Evolutionary conservation across 352 stramenopile genomes (phyloP).

Genomic region (Globisporangium megalacanthum): DNA sequence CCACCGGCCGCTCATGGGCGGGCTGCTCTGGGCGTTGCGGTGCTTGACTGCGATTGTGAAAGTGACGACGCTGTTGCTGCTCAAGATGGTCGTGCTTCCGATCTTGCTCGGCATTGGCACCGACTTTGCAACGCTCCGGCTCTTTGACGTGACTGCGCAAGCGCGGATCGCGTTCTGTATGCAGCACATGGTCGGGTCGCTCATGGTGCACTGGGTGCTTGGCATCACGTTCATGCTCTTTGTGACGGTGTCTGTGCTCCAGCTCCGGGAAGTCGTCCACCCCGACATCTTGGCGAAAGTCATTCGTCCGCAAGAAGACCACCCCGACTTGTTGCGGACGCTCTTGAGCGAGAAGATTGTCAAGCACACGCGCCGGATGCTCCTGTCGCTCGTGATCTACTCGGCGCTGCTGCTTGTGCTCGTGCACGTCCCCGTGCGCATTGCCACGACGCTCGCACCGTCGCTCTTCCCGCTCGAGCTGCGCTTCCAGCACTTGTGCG

Average conservation of each 20-base stretch:
- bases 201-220: slow-evolving; percentile 96
- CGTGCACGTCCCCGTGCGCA: slow-evolving; percentile 80
- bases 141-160: slow-evolving; percentile 83
- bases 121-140: slow-evolving; percentile 87
- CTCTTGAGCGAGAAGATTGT: slow-evolving; percentile 91
- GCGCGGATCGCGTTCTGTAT: slow-evolving; percentile 80
- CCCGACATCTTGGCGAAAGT: slow-evolving; percentile 87
- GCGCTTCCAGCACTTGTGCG: slow-evolving; percentile 90
- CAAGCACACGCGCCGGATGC: slow-evolving; percentile 93
- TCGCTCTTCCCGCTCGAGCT: slow-evolving; percentile 72
- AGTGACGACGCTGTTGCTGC: slow-evolving; percentile 92
- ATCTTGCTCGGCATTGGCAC: slow-evolving; percentile 92
- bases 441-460: slow-evolving; percentile 40
- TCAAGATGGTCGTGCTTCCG: slow-evolving; percentile 98
- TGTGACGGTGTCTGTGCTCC: slow-evolving; percentile 94
- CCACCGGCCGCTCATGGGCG: slow-evolving; percentile 73
- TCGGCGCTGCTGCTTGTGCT: slow-evolving; percentile 80
- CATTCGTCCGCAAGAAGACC: slow-evolving; percentile 93
- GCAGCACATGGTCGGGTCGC: slow-evolving; percentile 84
- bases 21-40: slow-evolving; percentile 70
- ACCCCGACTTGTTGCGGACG: slow-evolving; percentile 94
- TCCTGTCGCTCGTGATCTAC: slow-evolving; percentile 92
- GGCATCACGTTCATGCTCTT: slow-evolving; percentile 98
- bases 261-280: slow-evolving; percentile 94
- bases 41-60: slow-evolving; percentile 90